Percentiles rank a stretch among this genome's conserved stretches.
Conservation (phyloP, 371 early-diverging fungal species). For the Mucor circinelloides region DNA sequence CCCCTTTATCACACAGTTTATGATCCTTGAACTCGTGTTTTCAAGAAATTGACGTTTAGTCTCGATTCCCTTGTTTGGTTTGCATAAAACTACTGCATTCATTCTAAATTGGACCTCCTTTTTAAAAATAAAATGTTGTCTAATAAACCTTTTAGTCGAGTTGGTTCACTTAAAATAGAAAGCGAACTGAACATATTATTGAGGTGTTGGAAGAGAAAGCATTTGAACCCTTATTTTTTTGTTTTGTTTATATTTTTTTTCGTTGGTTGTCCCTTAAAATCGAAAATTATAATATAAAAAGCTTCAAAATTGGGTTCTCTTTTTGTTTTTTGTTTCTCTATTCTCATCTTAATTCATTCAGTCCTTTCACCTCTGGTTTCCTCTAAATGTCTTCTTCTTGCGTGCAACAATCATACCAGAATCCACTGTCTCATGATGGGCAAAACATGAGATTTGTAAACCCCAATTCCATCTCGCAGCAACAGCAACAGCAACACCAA, state of each 20-base stretch:
- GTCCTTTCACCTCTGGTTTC: background rate
- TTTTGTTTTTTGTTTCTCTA: slow-evolving; percentile 2
- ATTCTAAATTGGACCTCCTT: slow-evolving; percentile 31
- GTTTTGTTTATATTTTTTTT: slow-evolving; percentile 9
- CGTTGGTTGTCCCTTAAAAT: background rate
- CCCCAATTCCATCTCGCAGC: slow-evolving; percentile 23
- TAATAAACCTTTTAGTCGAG: background rate
- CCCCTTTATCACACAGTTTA: background rate
- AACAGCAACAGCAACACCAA: slow-evolving; percentile 19
- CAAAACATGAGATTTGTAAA: slow-evolving; percentile 24
- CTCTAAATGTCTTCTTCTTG: slow-evolving; percentile 30
- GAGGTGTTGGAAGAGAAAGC: background rate
- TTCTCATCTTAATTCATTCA: background rate
- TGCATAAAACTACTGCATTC: slow-evolving; percentile 10
- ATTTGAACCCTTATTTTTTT: slow-evolving; percentile 12
- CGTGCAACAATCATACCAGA: slow-evolving; percentile 19
- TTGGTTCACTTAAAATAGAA: slow-evolving; percentile 20
- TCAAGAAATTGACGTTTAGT: slow-evolving; percentile 22
- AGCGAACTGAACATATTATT: background rate
- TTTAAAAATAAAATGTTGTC: slow-evolving; percentile 6
- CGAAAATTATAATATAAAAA: background rate
- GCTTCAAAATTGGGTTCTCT: background rate
- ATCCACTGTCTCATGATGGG: slow-evolving; percentile 13
- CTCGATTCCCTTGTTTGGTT: slow-evolving; percentile 16
- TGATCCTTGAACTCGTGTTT: slow-evolving; percentile 20